These are phyloP conservation scores for Metschnikowia proteae DNA, from an alignment of 805 yeast species.

Conservation along the genomic window DNA sequence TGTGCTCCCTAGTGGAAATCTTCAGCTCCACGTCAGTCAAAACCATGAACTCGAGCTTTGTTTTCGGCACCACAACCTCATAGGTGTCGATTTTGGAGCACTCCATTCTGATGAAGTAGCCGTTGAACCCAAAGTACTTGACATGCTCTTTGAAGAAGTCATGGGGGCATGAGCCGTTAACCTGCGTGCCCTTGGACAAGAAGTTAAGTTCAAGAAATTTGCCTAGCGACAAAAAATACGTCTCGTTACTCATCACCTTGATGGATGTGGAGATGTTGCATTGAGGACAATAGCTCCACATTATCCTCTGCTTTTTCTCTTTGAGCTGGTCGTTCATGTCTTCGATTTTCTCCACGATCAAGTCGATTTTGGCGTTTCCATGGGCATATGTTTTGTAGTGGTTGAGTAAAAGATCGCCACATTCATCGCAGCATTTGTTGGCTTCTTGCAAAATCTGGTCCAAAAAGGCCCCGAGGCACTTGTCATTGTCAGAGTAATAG, in stretches of 20 bases:
- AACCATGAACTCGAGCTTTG: constrained; percentile 68
- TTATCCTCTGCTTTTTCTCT: constrained; percentile 55
- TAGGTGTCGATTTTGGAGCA: constrained; percentile 71
- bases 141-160: constrained; percentile 79
- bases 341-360: constrained; percentile 56
- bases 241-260: constrained; percentile 74
- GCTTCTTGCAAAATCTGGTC: constrained; percentile 76
- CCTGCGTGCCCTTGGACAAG: constrained; percentile 47
- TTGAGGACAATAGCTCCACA: constrained; percentile 88
- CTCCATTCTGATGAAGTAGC: constrained; percentile 74
- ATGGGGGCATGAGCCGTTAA: constrained; percentile 61
- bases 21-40: constrained; percentile 66
- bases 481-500: constrained; percentile 86
- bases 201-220: constrained; percentile 84
- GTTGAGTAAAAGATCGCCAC: constrained; percentile 64
- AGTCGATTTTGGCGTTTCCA: constrained; percentile 78
- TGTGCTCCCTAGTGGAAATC: constrained; percentile 53
- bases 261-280: constrained; percentile 77
- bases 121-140: constrained; percentile 79
- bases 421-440: constrained; percentile 67
- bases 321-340: constrained; percentile 19
- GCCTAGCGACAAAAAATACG: constrained; percentile 91
- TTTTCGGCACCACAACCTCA: constrained; percentile 74
- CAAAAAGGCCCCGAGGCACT: constrained; percentile 82
- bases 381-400: constrained; percentile 88